phyloP scores from a whole-genome alignment of 2,329 filamentous ascomycete genomes.

The Diaporthe eres region DNA sequence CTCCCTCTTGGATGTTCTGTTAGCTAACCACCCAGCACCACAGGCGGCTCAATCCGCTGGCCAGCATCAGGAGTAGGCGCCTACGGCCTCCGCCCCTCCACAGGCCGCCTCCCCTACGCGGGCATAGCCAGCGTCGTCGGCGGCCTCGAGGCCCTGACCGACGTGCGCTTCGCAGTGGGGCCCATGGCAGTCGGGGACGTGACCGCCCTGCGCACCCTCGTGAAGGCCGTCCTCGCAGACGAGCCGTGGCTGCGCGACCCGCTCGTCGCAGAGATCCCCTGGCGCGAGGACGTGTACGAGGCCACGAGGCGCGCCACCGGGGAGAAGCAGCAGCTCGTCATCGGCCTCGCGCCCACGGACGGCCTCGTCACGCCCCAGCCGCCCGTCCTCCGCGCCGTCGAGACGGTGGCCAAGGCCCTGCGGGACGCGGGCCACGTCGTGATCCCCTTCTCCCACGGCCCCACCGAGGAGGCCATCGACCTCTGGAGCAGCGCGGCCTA shows the following conservation, averaged over 20 bases:
- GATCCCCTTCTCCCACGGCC: neutral
- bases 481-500: neutral
- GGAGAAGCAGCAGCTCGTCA: neutral
- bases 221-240: neutral
- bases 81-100: constrained; percentile 28
- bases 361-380: constrained; percentile 14
- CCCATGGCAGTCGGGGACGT: neutral
- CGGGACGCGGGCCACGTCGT: neutral
- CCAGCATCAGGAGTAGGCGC: constrained; percentile 22
- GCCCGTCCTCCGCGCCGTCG: constrained; percentile 12
- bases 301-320: neutral
- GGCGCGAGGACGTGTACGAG: constrained; percentile 2
- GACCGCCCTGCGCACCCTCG: neutral
- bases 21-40: neutral
- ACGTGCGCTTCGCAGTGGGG: constrained; percentile 13
- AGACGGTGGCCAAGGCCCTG: neutral
- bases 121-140: constrained; percentile 4
- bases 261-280: neutral
- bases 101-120: constrained; percentile 21
- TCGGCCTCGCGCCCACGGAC: neutral
- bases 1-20: accelerated
- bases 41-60: constrained; percentile 39
- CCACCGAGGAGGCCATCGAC: neutral
- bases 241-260: constrained; percentile 27
- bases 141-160: constrained; percentile 12